Base-by-base conservation (phyloP, 345 rosid species). In the Populus pruinosa region DNA sequence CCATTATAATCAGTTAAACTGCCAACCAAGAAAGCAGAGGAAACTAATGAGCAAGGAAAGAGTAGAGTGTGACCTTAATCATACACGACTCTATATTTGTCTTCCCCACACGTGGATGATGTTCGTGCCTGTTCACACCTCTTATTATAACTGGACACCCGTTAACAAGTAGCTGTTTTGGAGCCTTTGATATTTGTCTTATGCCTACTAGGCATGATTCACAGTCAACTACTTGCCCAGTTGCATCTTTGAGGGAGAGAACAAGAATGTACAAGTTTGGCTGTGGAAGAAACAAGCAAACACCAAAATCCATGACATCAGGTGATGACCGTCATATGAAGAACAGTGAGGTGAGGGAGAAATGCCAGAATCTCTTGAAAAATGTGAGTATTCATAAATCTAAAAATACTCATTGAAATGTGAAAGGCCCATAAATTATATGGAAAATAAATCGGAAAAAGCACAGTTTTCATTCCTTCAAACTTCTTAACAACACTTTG, bases 61-160 rank as follows among this genome's bases (percentile, higher is more conserved):
- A 70, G 62, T 21, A 67, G 59, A 72, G 25, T 21, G n/a, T 71
- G 50, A 96, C 99, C 97, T 92, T 93, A 82, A 96, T 88, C 97
- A 96, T 93, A 88, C 99, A 96, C 41, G 99, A 87, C 82, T 96
- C 99, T 50, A 93, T 87, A 85, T 93, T 96, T 50, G 94, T 91
- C 91, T 96, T 96, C 82, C 99, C 99, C 55, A 96, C 71, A 75
- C 99, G 90, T 44, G 99, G 99, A 85, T 96, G 99, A 89, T 96
- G 99, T 79, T 96, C 99, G 76, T 96, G 99, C 87, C 99, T 90
- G 87, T 96, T 96, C 79, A 90, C 98, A 71, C 99, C 99, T 90
- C 92, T 92, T 61, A 96, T 90, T 53, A 88, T 81, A 75, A 96
- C 93, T 6, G 99, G 96, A n/a, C 82, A 86, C 56, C 94, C 96